Percentiles rank a stretch among this genome's conserved stretches.
Conservation (phyloP, 1,284 basidiomycete genomes). For the Tremellales sp. region DNA sequence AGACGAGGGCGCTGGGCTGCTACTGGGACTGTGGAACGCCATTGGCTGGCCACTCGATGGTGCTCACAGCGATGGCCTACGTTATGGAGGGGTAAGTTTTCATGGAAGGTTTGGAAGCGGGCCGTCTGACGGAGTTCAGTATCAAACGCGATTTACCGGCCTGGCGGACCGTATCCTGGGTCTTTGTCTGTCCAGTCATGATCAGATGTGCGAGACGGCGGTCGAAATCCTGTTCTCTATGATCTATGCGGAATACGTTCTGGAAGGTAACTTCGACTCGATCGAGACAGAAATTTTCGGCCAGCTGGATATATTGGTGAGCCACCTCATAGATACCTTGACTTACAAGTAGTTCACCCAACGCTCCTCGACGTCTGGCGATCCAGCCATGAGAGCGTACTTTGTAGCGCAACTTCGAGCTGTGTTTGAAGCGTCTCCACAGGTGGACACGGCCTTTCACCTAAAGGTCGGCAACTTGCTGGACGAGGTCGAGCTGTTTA, state of each 20-base stretch:
- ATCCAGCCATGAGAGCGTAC: slow-evolving; percentile 81
- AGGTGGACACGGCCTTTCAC: slow-evolving; percentile 73
- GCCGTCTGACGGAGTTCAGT: slow-evolving; percentile 42
- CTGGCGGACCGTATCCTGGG: slow-evolving; percentile 88
- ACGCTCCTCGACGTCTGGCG: slow-evolving; percentile 66
- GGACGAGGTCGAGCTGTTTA: slow-evolving; percentile 85
- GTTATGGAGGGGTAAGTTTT: slow-evolving; percentile 35
- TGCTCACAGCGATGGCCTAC: slow-evolving; percentile 7
- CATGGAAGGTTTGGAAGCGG: not conserved
- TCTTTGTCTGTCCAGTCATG: slow-evolving; percentile 90
- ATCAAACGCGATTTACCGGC: slow-evolving; percentile 76
- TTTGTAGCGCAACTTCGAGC: slow-evolving; percentile 89
- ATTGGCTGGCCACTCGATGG: slow-evolving; percentile 61
- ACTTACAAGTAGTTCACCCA: slow-evolving; percentile 26
- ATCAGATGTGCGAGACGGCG: slow-evolving; percentile 81
- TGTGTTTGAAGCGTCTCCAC: slow-evolving; percentile 71
- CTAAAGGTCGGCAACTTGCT: slow-evolving; percentile 77
- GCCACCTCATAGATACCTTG: slow-evolving; percentile 1
- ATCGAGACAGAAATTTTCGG: slow-evolving; percentile 95
- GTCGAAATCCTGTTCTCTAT: slow-evolving; percentile 92
- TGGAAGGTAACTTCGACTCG: slow-evolving; percentile 71
- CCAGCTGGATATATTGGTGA: slow-evolving; percentile 69
- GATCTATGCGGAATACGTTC: slow-evolving; percentile 88
- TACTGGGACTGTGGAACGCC: slow-evolving; percentile 81
- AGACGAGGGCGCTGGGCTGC: slow-evolving; percentile 82